phyloP scores from a whole-genome alignment of 371 early-diverging fungal genomes.

The Dichotomocladium elegans region DNA sequence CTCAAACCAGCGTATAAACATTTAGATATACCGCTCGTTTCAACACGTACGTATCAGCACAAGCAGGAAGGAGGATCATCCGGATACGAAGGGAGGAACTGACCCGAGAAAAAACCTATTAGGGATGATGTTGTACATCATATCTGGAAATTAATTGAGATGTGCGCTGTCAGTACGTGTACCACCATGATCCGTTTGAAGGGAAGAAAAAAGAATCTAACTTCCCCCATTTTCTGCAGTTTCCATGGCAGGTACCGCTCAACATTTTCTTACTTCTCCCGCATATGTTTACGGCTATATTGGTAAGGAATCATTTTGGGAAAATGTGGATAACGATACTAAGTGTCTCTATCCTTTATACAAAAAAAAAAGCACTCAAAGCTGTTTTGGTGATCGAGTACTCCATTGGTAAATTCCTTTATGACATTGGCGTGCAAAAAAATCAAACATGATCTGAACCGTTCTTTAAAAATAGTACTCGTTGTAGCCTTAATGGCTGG shows the following conservation, averaged over 20 bases:
- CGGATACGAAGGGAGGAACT: not conserved
- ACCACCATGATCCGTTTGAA: not conserved
- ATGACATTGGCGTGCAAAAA: not conserved
- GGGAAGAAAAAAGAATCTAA: not conserved
- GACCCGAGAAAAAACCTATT: not conserved
- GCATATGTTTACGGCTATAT: slow-evolving; percentile 52
- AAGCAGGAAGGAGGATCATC: not conserved
- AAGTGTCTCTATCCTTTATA: too few relatives aligned
- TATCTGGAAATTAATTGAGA: slow-evolving; percentile 44
- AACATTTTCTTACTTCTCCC: slow-evolving; percentile 42
- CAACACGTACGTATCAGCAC: slow-evolving; percentile 44
- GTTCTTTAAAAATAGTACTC: slow-evolving; percentile 19
- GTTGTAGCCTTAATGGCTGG: slow-evolving; percentile 41
- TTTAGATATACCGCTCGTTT: slow-evolving; percentile 51
- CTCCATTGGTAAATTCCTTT: slow-evolving; percentile 37
- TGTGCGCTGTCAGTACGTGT: slow-evolving; percentile 51
- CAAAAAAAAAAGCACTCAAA: slow-evolving; percentile 28
- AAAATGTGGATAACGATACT: not conserved
- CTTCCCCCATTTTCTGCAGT: slow-evolving; percentile 24
- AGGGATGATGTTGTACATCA: slow-evolving; percentile 53
- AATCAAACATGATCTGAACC: not conserved
- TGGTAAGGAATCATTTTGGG: slow-evolving; percentile 13
- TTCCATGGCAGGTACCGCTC: slow-evolving; percentile 45
- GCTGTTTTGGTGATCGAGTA: slow-evolving; percentile 51
- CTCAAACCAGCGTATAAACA: not conserved